phyloP scores from a whole-genome alignment of 148 eudicot species.

The Vaccinium corymbosum region DNA sequence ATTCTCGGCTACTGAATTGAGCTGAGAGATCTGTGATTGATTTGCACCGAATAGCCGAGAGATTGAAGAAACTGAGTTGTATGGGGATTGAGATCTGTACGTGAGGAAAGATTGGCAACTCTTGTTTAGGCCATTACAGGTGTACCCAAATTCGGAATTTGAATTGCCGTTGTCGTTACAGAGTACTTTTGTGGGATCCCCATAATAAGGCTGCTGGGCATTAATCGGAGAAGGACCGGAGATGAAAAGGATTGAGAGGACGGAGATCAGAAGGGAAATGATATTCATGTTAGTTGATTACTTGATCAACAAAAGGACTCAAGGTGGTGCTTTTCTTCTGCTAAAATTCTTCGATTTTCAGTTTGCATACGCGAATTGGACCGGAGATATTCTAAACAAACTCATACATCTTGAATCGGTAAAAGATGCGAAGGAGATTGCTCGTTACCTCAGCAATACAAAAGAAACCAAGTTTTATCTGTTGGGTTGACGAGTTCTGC shows the following conservation, averaged over 20 bases:
- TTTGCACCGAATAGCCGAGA: conserved; percentile 41
- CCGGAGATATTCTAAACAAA: neutral
- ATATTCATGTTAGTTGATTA: conserved; percentile 5
- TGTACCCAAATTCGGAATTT: conserved; percentile 56
- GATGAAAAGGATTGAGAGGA: conserved; percentile 21
- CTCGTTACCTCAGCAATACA: neutral
- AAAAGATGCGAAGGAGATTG: neutral
- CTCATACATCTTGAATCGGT: neutral
- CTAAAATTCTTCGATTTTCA: neutral
- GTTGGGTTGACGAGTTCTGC: neutral
- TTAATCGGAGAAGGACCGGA: conserved; percentile 19
- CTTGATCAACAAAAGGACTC: conserved; percentile 31
- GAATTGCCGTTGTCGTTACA: conserved; percentile 36
- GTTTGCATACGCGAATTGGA: neutral
- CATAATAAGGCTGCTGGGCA: conserved; percentile 65
- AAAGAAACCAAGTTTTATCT: neutral
- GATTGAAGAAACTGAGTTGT: conserved; percentile 52
- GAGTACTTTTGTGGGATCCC: conserved; percentile 18
- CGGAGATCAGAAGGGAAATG: neutral
- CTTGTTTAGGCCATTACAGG: conserved; percentile 59
- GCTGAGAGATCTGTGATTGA: conserved; percentile 38
- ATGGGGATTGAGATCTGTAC: conserved; percentile 51
- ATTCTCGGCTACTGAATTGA: conserved; percentile 40
- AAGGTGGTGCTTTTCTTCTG: conserved; percentile 26
- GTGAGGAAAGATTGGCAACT: conserved; percentile 68